Evolutionary conservation across 2,329 filamentous ascomycete genomes (phyloP), one percentile per base, ranked within the genome.

Genomic region (Conoideocrella luteorostrata): DNA sequence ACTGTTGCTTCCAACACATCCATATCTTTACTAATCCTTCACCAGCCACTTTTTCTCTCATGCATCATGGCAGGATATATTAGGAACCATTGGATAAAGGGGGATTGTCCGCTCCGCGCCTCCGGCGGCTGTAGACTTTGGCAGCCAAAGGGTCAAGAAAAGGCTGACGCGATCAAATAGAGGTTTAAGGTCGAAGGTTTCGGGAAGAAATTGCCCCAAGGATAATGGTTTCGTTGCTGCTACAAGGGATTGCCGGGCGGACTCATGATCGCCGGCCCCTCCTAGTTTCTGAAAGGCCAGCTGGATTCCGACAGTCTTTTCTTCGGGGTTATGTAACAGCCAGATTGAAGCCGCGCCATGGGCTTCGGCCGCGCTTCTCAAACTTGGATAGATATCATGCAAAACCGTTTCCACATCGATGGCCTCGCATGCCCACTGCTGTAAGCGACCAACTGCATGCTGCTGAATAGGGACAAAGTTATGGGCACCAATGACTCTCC

Each of bases 401-500:
- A 49, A 34, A 21, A 34, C 24, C n/a, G 21, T 23, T 38, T 47
- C 47, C 5, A 33, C 23, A 28, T 38, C 35, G 15, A 10, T 38
- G 12, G 17, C 42, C 2, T 44, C 26, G 33, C 23, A 34, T 7
- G 18, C 20, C 45, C 45, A 49, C 3, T 26, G 20, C 30, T 43
- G 39, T n/a, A 49, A 39, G 20, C 45, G 45, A n/a, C 23, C 38
- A 13, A 49, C 41, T 18, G 41, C 47, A 32, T 49, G 44, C 12
- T 35, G 22, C 15, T 45, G 45, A 17, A 47, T 38, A 7, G 39
- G 45, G 5, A 32, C 40, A 26, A 50, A 50, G 36, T 39, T 43
- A 37, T 46, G 41, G 4, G 46, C 48, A 2, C 48, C 48, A 12
- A 45, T 29, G 13, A 50, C 46, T 29, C 42, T 48, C 48, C 48